Conservation (phyloP, 2,329 filamentous ascomycete genomes). For the Cercospora canescens region DNA sequence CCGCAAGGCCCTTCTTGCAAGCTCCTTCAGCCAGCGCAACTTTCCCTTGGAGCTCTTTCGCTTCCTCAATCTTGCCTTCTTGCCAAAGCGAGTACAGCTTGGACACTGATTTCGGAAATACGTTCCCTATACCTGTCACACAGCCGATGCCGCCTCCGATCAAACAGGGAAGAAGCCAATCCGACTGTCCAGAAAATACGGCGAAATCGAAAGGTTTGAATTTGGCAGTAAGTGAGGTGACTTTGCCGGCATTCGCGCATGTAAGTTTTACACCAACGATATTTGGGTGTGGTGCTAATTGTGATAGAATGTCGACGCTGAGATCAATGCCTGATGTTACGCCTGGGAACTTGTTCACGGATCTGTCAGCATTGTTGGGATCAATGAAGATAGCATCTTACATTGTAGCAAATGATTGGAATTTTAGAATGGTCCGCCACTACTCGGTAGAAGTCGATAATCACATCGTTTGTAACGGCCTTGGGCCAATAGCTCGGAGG, state of each 20-base stretch:
- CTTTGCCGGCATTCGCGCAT: slow-evolving; percentile 73
- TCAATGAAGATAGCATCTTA: no score
- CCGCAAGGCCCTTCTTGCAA: slow-evolving; percentile 64
- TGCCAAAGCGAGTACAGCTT: slow-evolving; percentile 60
- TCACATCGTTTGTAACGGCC: slow-evolving; percentile 43
- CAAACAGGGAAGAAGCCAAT: slow-evolving; percentile 64
- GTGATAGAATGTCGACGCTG: no score
- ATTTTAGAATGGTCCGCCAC: slow-evolving; percentile 54
- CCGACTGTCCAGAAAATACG: slow-evolving; percentile 70
- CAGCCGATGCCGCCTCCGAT: slow-evolving; percentile 56
- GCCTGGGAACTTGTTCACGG: no score
- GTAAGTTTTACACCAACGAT: slow-evolving; percentile 72
- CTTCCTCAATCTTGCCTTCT: slow-evolving; percentile 56
- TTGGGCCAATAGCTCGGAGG: slow-evolving; percentile 48
- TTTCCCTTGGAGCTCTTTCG: slow-evolving; percentile 58
- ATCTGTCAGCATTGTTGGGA: no score
- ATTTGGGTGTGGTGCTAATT: slow-evolving; percentile 47
- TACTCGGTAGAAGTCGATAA: slow-evolving; percentile 45
- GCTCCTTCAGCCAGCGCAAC: slow-evolving; percentile 63
- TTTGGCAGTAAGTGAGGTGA: slow-evolving; percentile 60
- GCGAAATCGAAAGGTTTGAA: slow-evolving; percentile 59
- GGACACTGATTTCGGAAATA: slow-evolving; percentile 54
- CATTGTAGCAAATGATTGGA: slow-evolving; percentile 65
- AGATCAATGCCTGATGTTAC: no score
- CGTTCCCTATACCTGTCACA: slow-evolving; percentile 59